phyloP scores from a whole-genome alignment of 305 asterid species.

The Solanum chacoense region DNA sequence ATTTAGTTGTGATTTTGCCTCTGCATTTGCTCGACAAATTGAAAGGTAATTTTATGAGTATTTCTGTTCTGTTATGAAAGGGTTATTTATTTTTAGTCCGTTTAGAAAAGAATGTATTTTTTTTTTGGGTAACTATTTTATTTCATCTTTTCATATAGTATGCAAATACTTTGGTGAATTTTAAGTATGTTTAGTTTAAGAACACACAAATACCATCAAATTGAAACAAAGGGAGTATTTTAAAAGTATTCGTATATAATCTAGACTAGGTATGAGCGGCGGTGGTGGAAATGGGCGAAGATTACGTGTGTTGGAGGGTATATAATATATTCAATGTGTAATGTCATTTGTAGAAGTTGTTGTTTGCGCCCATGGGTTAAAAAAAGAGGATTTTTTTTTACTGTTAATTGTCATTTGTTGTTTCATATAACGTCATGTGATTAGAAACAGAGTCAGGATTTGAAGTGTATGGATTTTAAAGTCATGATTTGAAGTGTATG shows the following conservation, averaged over 20 bases:
- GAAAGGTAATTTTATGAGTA: not conserved
- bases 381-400: not conserved
- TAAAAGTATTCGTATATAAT: not conserved
- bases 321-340: not conserved
- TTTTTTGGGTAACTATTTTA: not conserved
- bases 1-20: not conserved
- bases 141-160: not conserved
- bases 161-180: not conserved
- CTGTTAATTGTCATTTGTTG: not conserved
- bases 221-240: not conserved
- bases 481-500: not conserved
- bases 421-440: not conserved
- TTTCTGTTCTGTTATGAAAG: not conserved
- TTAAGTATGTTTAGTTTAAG: not conserved
- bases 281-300: not conserved
- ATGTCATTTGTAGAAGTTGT: not conserved
- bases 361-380: not conserved
- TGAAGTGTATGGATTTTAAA: not conserved
- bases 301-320: not conserved
- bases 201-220: rapidly evolving
- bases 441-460: not conserved
- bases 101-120: not conserved
- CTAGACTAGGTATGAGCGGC: not conserved
- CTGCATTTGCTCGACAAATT: not conserved
- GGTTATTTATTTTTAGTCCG: not conserved